phyloP scores from a whole-genome alignment of 2,329 filamentous ascomycete genomes.

The Curvularia eragrostidis region DNA sequence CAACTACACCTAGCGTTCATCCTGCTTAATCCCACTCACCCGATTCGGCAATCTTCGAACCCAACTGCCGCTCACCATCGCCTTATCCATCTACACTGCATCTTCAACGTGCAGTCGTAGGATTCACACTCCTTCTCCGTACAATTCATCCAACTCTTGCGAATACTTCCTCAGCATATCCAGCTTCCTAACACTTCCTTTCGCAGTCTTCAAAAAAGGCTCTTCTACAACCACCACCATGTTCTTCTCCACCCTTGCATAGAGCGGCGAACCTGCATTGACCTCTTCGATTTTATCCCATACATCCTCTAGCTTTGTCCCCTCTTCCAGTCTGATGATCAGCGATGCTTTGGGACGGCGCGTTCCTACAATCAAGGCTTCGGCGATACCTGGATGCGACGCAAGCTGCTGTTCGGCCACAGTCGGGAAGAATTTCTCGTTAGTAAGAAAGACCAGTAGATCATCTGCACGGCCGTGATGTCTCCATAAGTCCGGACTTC shows the following conservation, averaged over 20 bases:
- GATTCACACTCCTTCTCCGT: neutral
- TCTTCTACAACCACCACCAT: slow-evolving; percentile 55
- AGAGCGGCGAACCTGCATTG: slow-evolving; percentile 51
- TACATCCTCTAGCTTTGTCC: slow-evolving; percentile 51
- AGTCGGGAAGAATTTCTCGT: slow-evolving; percentile 33
- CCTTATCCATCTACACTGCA: neutral
- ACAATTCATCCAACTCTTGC: slow-evolving; percentile 17
- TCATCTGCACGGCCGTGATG: slow-evolving; percentile 33
- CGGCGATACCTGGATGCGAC: slow-evolving; percentile 34
- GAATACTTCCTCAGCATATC: slow-evolving; percentile 52
- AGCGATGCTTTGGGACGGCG: slow-evolving; percentile 38
- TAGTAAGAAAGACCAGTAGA: slow-evolving; percentile 24
- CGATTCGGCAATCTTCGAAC: too few relatives aligned
- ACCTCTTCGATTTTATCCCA: slow-evolving; percentile 56
- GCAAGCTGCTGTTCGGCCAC: slow-evolving; percentile 31
- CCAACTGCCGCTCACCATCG: neutral
- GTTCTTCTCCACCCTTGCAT: slow-evolving; percentile 53
- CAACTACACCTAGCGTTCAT: too few relatives aligned
- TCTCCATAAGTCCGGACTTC: slow-evolving; percentile 19
- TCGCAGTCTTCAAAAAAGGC: slow-evolving; percentile 56
- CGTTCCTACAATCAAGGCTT: slow-evolving; percentile 43
- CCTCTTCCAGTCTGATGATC: slow-evolving; percentile 31
- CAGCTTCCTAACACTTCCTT: slow-evolving; percentile 55
- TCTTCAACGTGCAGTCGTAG: neutral
- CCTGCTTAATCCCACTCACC: too few relatives aligned